Base-by-base conservation (phyloP, 129 eudicot genomes). In the Escallonia herrerae region DNA sequence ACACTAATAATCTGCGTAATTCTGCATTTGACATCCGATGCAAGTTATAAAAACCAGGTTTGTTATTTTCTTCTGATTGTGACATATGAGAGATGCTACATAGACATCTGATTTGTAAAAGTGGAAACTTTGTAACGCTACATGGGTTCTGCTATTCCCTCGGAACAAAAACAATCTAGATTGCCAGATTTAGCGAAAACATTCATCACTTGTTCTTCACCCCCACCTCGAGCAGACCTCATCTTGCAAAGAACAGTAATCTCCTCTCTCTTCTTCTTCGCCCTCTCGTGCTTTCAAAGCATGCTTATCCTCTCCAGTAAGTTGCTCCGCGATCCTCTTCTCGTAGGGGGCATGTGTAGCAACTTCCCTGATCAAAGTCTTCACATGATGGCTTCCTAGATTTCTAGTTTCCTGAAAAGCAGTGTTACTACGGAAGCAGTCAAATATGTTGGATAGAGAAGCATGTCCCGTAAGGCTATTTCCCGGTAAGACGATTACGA, bases 291-390 rank as follows among this genome's bases (percentile, higher is more conserved):
- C 84, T 65, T 87, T 87, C 47, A 87, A 67, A 0, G 95, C 95
- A 61, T 90, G 85, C 65, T 87, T 87, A 80, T 87, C 95, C 60
- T 87, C 84, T 12, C 95, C 95, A 52, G 84, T 84, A 65, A 87
- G 77, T 63, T 84, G 79, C 80, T 87, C 95, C 7, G 91, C 81
- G 52, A 84, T 84, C 61, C 95, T 77, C 80, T 85, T 84, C 76
- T 88, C 91, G 54, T 88, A 88, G n/a, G 91, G 96, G 40, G 96
- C 96, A 64, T 82, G 77, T 6, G 91, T 91, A 73, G 96, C 86
- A 48, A 88, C 91, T 71, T 88, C 95, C 61, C 84, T 70, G 12
- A 87, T 79, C 42, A 87, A 63, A 40, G 65, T 76, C 82, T 87
- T 81, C 51, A 80, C 86, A 64, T 84, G 80, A 42, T 81, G 91